These are phyloP conservation scores for Graphiopsis chlorocephala DNA, from an alignment of 2,329 filamentous ascomycete genomes.

Conservation along the genomic window DNA sequence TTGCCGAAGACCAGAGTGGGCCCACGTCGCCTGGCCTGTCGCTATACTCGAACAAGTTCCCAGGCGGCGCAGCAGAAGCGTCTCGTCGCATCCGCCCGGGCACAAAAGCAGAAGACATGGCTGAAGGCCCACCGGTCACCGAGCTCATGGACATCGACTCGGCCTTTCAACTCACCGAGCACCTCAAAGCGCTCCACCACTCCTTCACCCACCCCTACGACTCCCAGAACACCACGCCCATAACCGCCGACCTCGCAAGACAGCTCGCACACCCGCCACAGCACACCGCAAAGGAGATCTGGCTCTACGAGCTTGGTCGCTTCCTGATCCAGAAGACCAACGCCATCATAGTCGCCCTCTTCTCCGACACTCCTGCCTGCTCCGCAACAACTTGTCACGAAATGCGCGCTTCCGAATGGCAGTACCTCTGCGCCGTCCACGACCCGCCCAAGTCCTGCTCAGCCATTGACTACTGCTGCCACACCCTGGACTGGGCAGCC, in stretches of 20 bases:
- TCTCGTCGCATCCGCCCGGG: slow-evolving; percentile 86
- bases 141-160: slow-evolving; percentile 90
- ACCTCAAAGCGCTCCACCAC: slow-evolving; percentile 88
- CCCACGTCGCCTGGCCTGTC: slow-evolving; percentile 71
- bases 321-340: slow-evolving; percentile 96
- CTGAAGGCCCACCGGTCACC: slow-evolving; percentile 82
- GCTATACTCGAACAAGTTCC: slow-evolving; percentile 39
- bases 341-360: slow-evolving; percentile 84
- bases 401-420: slow-evolving; percentile 98
- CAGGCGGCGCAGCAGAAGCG: slow-evolving; percentile 62
- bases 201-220: slow-evolving; percentile 70
- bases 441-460: slow-evolving; percentile 96
- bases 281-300: slow-evolving; percentile 80
- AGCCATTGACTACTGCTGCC: slow-evolving; percentile 98
- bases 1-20: slow-evolving; percentile 89
- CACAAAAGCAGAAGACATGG: slow-evolving; percentile 89
- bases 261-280: slow-evolving; percentile 76
- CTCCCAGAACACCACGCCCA: slow-evolving; percentile 71
- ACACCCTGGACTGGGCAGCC: slow-evolving; percentile 96
- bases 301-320: slow-evolving; percentile 96
- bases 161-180: slow-evolving; percentile 94
- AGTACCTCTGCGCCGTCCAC: slow-evolving; percentile 96
- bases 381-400: slow-evolving; percentile 87
- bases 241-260: slow-evolving; percentile 71
- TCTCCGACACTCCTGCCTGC: slow-evolving; percentile 86